phyloP scores from a whole-genome alignment of 2,329 filamentous ascomycete genomes.

The Trichophyton simii region DNA sequence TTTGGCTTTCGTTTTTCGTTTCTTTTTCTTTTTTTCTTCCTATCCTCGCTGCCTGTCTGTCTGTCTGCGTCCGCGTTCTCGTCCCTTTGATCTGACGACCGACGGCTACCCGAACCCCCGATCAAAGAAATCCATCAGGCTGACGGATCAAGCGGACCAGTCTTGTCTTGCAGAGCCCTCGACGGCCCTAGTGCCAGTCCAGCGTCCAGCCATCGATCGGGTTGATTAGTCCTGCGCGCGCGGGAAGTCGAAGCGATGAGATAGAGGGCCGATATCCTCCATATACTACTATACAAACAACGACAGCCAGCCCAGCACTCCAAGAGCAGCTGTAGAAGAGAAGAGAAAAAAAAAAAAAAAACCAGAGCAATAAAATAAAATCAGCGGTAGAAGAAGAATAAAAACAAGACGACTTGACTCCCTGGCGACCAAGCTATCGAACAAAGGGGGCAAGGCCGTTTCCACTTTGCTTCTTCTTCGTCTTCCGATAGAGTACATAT shows the following conservation, averaged over 20 bases:
- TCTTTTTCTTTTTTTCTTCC: background rate
- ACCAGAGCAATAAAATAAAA: no score
- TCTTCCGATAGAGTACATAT: background rate
- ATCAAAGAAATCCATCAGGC: background rate
- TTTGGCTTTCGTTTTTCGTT: background rate
- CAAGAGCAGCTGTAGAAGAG: background rate
- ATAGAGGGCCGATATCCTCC: background rate
- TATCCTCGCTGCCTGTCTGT: background rate
- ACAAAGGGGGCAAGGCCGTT: background rate
- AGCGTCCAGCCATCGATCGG: background rate
- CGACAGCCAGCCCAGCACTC: background rate
- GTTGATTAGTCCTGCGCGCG: background rate
- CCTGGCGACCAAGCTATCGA: background rate
- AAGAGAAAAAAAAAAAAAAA: background rate
- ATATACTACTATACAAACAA: background rate
- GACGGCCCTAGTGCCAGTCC: background rate
- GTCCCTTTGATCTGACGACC: background rate
- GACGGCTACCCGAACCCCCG: background rate
- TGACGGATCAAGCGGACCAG: background rate
- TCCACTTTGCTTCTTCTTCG: background rate
- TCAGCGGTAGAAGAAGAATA: no score
- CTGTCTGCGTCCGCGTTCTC: background rate
- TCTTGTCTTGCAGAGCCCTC: background rate
- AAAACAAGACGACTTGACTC: background rate
- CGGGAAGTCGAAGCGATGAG: background rate